Base-by-base conservation (phyloP, 2,329 filamentous ascomycete genomes). In the Esteya vermicola region DNA sequence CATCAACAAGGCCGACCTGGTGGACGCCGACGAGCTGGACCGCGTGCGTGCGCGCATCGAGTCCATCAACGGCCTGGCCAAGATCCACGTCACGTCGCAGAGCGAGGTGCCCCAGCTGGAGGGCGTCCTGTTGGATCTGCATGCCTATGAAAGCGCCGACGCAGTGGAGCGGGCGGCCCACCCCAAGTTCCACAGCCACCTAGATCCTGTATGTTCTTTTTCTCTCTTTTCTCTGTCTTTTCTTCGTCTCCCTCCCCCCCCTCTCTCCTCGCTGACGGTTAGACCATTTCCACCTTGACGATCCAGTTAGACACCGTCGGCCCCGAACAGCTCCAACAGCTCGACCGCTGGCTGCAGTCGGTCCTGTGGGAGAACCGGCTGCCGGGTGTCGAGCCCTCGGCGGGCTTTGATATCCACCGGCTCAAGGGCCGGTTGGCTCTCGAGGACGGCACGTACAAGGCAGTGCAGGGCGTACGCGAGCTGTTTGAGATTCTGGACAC, bases 1-100 rank as follows among this genome's bases (percentile, higher is more conserved):
- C 30, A 75, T 98, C 50, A 98, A 98, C 63, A 98, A 98, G 58
- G 70, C 79, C 4, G 91, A 98, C 54, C 67, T 95, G 4, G 86
- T 96, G 4, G 74, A 70, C 6, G 56, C 70, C 2, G 62, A 71
- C 7, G 77, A 94, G 51, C 68, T 96, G 1, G 60, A 73, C n/a
- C 59, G 55, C 0, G 83, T 95, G 8, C 70, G 68, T 46, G 67
- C 72, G 14, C 73, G 91, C 34, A 78, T 96, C 39, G 64, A 70
- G 40, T 81, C 85, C 6, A 96, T 98, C 57, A 98, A 98, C 55
- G 81, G 82, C 1, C 67, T 95, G 2, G 91, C 91, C 2, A 86
- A 78, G 51, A 71, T 96, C 33, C 78, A 91, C 50, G 66, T 84
- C 16, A 96, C 91, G 2, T 72, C 81, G 39, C 81, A 83, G 53